Conservation (phyloP, 345 rosid genomes). For the Raphanus sativus region DNA sequence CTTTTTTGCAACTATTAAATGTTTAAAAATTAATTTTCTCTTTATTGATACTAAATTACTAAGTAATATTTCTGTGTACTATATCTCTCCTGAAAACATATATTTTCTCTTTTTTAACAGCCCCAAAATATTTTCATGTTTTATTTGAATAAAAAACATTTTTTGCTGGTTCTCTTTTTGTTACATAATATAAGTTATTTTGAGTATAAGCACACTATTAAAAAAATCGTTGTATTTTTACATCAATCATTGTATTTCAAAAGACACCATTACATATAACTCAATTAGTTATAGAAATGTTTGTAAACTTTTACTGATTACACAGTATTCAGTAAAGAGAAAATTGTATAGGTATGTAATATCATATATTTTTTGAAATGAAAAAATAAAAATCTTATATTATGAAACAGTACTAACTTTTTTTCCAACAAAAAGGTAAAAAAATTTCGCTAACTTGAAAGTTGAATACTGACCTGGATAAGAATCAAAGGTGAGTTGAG, state of each 20-base stretch:
- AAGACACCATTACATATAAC: not conserved
- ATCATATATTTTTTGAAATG: too few relatives aligned
- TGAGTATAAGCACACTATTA: not conserved
- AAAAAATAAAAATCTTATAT: too few relatives aligned
- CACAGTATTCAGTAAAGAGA: too few relatives aligned
- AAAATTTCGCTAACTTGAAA: not conserved
- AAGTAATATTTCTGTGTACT: not conserved
- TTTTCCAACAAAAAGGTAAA: not conserved
- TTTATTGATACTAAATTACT: not conserved
- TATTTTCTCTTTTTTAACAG: not conserved
- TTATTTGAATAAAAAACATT: not conserved
- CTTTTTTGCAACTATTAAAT: not conserved
- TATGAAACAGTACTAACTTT: not conserved
- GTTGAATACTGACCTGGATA: slow-evolving; percentile 31
- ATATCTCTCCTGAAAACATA: not conserved
- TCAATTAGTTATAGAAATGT: not conserved
- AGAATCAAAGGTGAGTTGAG: slow-evolving; percentile 38
- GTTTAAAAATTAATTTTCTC: not conserved
- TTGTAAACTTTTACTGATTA: not conserved
- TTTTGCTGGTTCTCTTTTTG: not conserved
- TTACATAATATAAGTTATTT: not conserved
- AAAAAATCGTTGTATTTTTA: not conserved
- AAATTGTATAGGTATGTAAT: too few relatives aligned
- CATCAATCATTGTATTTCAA: not conserved
- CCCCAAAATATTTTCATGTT: not conserved